Conservation (phyloP, 2,329 filamentous ascomycete genomes). For the Cercospora sojina region DNA sequence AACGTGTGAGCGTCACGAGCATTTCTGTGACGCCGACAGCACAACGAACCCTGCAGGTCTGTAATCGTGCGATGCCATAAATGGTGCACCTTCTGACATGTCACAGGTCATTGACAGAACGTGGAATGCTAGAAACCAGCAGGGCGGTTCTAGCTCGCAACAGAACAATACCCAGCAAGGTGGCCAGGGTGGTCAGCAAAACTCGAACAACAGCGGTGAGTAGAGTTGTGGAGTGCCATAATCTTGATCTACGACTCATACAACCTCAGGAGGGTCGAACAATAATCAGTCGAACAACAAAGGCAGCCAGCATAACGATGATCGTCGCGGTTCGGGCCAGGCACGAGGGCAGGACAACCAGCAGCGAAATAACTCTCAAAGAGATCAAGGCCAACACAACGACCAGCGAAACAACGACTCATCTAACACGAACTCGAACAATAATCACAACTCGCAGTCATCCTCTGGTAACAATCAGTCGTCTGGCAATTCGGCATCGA, state of each 20-base stretch:
- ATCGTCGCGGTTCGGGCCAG: neutral
- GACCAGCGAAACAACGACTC: neutral
- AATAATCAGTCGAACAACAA: neutral
- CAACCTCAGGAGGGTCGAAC: neutral
- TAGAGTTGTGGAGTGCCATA: neutral
- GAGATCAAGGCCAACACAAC: neutral
- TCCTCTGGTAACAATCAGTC: neutral
- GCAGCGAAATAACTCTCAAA: neutral
- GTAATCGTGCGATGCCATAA: neutral
- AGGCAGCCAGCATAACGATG: neutral
- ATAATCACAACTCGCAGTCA: neutral
- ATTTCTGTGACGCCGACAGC: constrained; percentile 50
- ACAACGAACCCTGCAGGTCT: constrained; percentile 40
- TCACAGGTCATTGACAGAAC: constrained; percentile 9
- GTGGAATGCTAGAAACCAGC: constrained; percentile 9
- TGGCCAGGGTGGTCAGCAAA: neutral
- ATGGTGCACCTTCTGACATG: neutral
- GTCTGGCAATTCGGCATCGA: neutral
- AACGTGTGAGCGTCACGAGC: constrained; percentile 48
- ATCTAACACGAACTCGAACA: neutral
- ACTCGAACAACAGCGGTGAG: neutral
- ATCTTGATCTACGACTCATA: neutral
- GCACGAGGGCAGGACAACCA: neutral
- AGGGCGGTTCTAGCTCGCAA: neutral
- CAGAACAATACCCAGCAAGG: neutral